phyloP scores from a whole-genome alignment of 225 moss, liverwort and hornwort genomes.

The Bryum argenteum region DNA sequence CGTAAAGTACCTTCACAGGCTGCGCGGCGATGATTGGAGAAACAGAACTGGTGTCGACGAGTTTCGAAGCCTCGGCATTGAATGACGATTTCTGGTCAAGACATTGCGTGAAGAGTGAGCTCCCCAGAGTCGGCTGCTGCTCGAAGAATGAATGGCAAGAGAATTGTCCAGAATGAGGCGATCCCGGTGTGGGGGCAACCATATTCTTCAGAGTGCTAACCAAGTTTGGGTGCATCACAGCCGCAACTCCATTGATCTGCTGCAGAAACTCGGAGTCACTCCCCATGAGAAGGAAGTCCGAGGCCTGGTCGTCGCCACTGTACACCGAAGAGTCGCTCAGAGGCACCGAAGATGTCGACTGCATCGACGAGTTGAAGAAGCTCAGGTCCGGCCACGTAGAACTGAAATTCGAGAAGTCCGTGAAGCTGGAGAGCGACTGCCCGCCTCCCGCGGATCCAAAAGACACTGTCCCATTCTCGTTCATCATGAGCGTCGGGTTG shows the following conservation, averaged over 20 bases:
- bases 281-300: slow-evolving; percentile 28
- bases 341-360: slow-evolving; percentile 17
- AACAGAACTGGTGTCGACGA: slow-evolving; percentile 14
- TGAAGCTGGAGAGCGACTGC: slow-evolving; percentile 28
- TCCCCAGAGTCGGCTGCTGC: slow-evolving; percentile 27
- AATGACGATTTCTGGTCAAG: slow-evolving; percentile 11
- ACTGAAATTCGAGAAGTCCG: slow-evolving; percentile 29
- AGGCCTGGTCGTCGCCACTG: slow-evolving; percentile 17
- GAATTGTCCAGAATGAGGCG: slow-evolving; percentile 20
- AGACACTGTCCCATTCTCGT: slow-evolving; percentile 34
- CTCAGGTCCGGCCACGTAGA: slow-evolving; percentile 26
- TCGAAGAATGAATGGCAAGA: slow-evolving; percentile 33
- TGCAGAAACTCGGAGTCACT: slow-evolving; percentile 40
- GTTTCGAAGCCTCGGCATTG: background rate
- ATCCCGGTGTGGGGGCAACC: slow-evolving; percentile 46
- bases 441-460: slow-evolving; percentile 27
- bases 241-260: slow-evolving; percentile 39
- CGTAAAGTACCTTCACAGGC: slow-evolving; percentile 27
- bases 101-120: slow-evolving; percentile 16
- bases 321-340: slow-evolving; percentile 27
- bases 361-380: slow-evolving; percentile 31
- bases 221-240: slow-evolving; percentile 82
- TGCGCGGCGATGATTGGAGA: slow-evolving; percentile 26
- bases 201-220: slow-evolving; percentile 66
- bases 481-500: slow-evolving; percentile 26